Base-by-base conservation (phyloP, 345 rosid genomes). In the Pugionium cornutum region DNA sequence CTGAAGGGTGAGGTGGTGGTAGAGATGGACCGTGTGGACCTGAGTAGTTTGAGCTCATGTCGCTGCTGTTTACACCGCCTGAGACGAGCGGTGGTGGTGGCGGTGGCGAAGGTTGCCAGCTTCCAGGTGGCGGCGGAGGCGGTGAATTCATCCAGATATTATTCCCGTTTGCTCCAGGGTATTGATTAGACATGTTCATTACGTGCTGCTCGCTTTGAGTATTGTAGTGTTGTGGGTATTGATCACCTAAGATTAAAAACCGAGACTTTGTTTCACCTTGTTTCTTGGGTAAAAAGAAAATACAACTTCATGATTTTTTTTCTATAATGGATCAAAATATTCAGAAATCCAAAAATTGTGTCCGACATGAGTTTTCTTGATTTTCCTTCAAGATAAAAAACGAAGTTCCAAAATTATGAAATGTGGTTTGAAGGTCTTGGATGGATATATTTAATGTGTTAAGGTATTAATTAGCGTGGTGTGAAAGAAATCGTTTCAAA, bases 1-100 rank as follows among this genome's bases (percentile, higher is more conserved):
- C 45, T 5, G 68, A 10, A 5, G 95, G 92, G 8, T 78, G 85
- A 0, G 91, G 82, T 5, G 92, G 88, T 7, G 96, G 95, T 60
- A 80, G 28, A 10, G 75, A 47, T 0, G 82, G 83, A 55, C 86
- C 81, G 2, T 73, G 73, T 9, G 84, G 82, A 1, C 87, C 84
- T 0, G 95, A 85, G 76, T 45, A 80, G 58, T 58, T 74, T 46
- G 91, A 74, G 74, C 83, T 88, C 85, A 80, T 57, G 53, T 89
- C 90, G 9, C 82, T 58, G 61, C 86, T 79, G 73, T 73, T 53
- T 6, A 75, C 1, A 27, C 69, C 73, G 6, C 74, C 69, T 43
- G 77, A 68, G 46, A 62, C 64, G 0, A 1, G 64, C n/a, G 79
- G 66, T 6, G 82, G 75, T 26, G 69, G 70, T 46, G 80, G 74